phyloP scores from a whole-genome alignment of 805 yeast species.

The Teunomyces atbi region DNA sequence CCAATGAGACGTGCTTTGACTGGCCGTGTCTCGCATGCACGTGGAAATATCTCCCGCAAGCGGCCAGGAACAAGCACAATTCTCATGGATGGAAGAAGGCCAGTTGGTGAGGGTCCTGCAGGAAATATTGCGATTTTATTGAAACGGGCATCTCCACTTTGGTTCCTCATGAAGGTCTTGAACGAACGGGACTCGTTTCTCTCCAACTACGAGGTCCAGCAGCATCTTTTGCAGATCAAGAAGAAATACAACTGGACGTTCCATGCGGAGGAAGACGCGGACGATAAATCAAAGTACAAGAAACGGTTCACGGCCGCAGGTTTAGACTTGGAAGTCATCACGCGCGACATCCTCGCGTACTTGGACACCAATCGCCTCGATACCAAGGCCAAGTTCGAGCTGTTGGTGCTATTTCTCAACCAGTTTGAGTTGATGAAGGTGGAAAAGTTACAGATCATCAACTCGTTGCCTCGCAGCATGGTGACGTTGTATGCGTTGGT shows the following conservation, averaged over 20 bases:
- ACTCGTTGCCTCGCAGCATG: constrained; percentile 74
- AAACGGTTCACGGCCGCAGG: constrained; percentile 41
- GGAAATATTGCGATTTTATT: too few relatives aligned
- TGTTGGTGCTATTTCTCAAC: constrained; percentile 47
- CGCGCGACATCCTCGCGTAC: constrained; percentile 47
- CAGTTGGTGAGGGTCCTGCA: too few relatives aligned
- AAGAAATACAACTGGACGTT: constrained; percentile 47
- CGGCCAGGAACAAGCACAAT: constrained; percentile 6
- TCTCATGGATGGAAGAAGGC: background rate
- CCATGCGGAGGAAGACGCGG: constrained; percentile 27
- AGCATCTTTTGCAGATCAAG: constrained; percentile 53
- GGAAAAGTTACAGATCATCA: constrained; percentile 81
- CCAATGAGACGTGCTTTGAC: constrained; percentile 7
- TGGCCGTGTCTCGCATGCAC: constrained; percentile 1
- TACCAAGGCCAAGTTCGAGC: constrained; percentile 21
- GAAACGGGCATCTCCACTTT: background rate
- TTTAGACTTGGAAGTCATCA: constrained; percentile 46
- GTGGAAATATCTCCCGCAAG: background rate
- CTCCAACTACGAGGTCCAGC: constrained; percentile 63
- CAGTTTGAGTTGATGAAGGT: constrained; percentile 66
- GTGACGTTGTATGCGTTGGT: constrained; percentile 77
- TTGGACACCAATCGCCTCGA: constrained; percentile 29
- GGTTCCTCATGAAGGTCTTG: constrained; percentile 44
- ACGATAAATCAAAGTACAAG: constrained; percentile 24
- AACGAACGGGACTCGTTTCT: constrained; percentile 55